These are phyloP conservation scores for Theobroma grandiflorum DNA, from an alignment of 441 rosid species.

Conservation along the genomic window DNA sequence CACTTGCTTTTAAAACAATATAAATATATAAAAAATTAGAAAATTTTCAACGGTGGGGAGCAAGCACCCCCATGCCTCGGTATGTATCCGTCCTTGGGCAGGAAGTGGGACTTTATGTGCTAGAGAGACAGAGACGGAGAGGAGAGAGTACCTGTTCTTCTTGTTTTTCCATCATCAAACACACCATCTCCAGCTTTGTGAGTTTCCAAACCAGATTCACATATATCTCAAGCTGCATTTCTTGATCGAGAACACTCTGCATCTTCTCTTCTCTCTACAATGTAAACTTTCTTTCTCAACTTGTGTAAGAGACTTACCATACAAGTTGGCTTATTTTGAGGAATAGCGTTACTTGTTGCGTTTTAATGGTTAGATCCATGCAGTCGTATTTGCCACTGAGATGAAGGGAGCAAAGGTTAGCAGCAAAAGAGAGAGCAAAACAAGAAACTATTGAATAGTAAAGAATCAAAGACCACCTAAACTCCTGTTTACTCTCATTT, in stretches of 20 bases:
- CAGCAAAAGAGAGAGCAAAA: too few species aligned
- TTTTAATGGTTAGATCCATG: neutral
- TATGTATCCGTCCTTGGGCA: too few species aligned
- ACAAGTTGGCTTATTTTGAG: neutral
- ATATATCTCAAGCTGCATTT: neutral
- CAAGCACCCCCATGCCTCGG: too few species aligned
- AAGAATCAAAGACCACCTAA: neutral
- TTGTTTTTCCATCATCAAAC: constrained; percentile 39
- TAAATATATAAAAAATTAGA: too few species aligned
- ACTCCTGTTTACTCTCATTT: neutral
- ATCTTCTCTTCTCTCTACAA: neutral
- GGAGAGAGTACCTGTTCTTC: constrained; percentile 28
- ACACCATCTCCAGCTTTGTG: constrained; percentile 17
- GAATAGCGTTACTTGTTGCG: neutral
- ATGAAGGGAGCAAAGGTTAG: neutral
- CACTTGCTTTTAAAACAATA: too few species aligned
- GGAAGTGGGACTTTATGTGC: too few species aligned
- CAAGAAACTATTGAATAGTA: too few species aligned
- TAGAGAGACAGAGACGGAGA: neutral
- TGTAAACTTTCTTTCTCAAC: neutral
- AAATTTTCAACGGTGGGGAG: too few species aligned
- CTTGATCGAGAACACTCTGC: neutral
- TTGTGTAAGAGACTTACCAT: neutral
- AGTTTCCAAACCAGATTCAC: constrained; percentile 11
- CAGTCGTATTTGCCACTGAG: neutral